phyloP scores from a whole-genome alignment of 2,329 filamentous ascomycete genomes.

The Monosporascus sp. region DNA sequence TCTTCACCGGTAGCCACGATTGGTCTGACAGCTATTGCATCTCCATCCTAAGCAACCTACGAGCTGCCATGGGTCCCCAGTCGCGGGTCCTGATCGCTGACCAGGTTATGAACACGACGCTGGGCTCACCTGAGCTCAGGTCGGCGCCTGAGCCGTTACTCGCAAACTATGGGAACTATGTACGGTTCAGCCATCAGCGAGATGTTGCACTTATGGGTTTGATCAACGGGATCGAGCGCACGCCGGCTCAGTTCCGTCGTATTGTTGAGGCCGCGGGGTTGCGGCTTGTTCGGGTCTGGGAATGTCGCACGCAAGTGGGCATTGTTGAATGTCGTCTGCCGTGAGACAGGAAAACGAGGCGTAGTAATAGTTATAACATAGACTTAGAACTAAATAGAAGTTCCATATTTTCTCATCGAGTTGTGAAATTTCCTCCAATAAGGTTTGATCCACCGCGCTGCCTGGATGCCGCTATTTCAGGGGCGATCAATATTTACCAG shows the following conservation, averaged over 20 bases:
- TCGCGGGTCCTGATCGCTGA: conserved; percentile 19
- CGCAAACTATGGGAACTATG: conserved; percentile 26
- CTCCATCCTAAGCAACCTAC: conserved; percentile 10
- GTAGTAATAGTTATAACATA: too few species aligned
- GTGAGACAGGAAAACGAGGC: too few species aligned
- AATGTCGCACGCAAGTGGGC: conserved; percentile 2
- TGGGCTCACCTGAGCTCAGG: conserved; percentile 15
- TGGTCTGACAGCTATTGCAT: conserved; percentile 21
- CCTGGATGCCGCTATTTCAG: too few species aligned
- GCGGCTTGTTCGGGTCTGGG: conserved; percentile 19
- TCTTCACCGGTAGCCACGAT: conserved; percentile 11
- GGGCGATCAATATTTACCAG: too few species aligned
- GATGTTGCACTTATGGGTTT: conserved; percentile 24
- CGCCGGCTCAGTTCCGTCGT: conserved; percentile 19
- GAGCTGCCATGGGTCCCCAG: conserved; percentile 4
- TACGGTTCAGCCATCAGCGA: conserved; percentile 22
- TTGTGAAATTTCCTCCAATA: too few species aligned
- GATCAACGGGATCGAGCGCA: conserved; percentile 29
- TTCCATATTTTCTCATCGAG: too few species aligned
- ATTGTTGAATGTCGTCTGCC: background rate
- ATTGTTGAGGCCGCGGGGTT: conserved; percentile 16
- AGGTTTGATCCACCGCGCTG: too few species aligned
- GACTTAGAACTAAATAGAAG: too few species aligned
- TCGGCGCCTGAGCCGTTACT: conserved; percentile 20
- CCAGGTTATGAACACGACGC: conserved; percentile 29